Base-by-base conservation (phyloP, 306 rosid genomes). In the Malus fusca region DNA sequence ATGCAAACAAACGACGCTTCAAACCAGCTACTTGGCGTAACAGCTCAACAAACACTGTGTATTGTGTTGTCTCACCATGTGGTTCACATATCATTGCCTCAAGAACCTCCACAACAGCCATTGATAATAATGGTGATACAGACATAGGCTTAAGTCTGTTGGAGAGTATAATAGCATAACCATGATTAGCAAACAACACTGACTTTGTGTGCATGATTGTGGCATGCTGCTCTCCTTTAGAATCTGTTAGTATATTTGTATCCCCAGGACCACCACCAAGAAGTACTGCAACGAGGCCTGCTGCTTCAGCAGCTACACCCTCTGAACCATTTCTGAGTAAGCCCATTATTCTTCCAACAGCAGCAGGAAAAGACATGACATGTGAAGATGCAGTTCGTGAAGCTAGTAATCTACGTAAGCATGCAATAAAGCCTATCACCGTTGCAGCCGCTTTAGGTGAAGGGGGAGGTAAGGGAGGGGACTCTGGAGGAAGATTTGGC, bases 371-470 rank as follows among this genome's bases (percentile, higher is more conserved):
- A 72, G 99, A 90, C 98, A 89, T 88, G 78, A 96, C 96, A 80
- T 90, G 99, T 55, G 98, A 92, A 66, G 98, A 88, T 52, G 99
- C 99, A 84, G 87, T 92, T 85, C 88, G 88, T 81, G 99, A 96
- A 67, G 97, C 88, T 77, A 96, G 89, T 58, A 96, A 84, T 87
- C 99, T 89, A 52, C 89, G 99, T 81, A 96, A 83, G 83, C 99
- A 96, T 77, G 91, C 90, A 81, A 92, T 79, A 72, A 96, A 96
- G 70, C 99, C 99, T 91, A 92, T 92, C 56, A 92, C 97, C 60
- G 99, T 96, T 74, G 99, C 99, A 74, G 99, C 99, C 60, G 98
- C 99, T 92, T 96, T 96, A 64, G 99, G 99, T 40, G 99, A 96
- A 83, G 99, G 99, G 56, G 99, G 91, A 51, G 99, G 99, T 88